Conservation (phyloP, 305 asterid species). For the Fraxinus dipetala region DNA sequence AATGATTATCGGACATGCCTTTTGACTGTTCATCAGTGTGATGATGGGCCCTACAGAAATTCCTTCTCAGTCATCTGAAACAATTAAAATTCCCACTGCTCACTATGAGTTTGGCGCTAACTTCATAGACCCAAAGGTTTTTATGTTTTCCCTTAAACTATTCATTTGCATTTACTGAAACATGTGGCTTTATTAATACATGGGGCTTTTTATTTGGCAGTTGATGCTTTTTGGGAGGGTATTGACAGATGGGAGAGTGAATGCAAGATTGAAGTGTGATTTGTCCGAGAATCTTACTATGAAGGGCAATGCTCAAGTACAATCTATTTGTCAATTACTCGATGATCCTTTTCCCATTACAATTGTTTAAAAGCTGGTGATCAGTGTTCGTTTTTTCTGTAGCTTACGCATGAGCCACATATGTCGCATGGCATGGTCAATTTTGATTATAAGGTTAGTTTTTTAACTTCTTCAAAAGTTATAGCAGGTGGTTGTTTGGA, state of each 20-base stretch:
- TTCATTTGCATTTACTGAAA: slow-evolving; percentile 13
- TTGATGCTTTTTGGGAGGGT: slow-evolving; percentile 89
- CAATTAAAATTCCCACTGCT: slow-evolving; percentile 77
- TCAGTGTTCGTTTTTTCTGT: slow-evolving; percentile 23
- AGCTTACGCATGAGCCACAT: slow-evolving; percentile 87
- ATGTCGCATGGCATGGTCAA: slow-evolving; percentile 88
- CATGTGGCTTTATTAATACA: slow-evolving; percentile 20
- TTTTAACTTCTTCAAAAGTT: slow-evolving; percentile 1
- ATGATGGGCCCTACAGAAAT: slow-evolving; percentile 94
- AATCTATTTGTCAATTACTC: slow-evolving; percentile 20
- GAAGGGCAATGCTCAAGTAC: slow-evolving; percentile 85
- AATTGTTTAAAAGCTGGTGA: slow-evolving; percentile 1
- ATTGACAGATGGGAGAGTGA: slow-evolving; percentile 85
- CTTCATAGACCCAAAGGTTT: slow-evolving; percentile 78
- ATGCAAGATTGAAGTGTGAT: slow-evolving; percentile 90
- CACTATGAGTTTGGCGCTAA: slow-evolving; percentile 97
- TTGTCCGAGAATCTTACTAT: slow-evolving; percentile 72
- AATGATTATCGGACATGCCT: neutral
- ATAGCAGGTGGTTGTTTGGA: slow-evolving; percentile 4
- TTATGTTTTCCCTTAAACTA: slow-evolving; percentile 17
- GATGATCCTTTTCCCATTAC: neutral
- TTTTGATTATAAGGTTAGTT: slow-evolving; percentile 85
- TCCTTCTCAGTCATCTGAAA: slow-evolving; percentile 84
- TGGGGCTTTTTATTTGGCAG: slow-evolving; percentile 46
- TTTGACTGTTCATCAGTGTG: slow-evolving; percentile 49